phyloP scores from a whole-genome alignment of 2,329 filamentous ascomycete genomes.

The Hymenoscyphus albidus region DNA sequence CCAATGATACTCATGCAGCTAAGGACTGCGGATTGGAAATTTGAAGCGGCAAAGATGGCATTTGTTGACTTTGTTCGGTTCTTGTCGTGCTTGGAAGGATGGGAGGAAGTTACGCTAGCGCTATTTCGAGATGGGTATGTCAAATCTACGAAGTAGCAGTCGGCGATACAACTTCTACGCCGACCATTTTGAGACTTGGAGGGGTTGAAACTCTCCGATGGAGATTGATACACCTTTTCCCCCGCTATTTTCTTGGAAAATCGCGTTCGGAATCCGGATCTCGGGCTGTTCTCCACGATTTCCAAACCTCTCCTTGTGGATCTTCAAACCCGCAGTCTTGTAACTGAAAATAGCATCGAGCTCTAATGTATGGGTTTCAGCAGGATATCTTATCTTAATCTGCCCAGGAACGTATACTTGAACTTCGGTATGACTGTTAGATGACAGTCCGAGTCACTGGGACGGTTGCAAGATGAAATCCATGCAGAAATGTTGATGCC shows the following conservation, averaged over 20 bases:
- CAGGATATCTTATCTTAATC: no score
- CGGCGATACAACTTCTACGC: slow-evolving; percentile 14
- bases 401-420: no score
- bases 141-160: background rate
- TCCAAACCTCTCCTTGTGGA: slow-evolving; percentile 10
- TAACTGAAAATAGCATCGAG: no score
- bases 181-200: slow-evolving; percentile 9
- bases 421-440: slow-evolving; percentile 4
- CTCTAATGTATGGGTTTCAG: no score
- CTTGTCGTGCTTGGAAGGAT: slow-evolving; percentile 12
- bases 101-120: slow-evolving; percentile 16
- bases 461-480: slow-evolving; percentile 12
- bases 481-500: background rate
- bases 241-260: slow-evolving; percentile 12
- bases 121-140: slow-evolving; percentile 11
- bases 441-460: slow-evolving; percentile 13
- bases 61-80: slow-evolving; percentile 11
- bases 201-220: slow-evolving; percentile 12
- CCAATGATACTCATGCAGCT: slow-evolving; percentile 4
- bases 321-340: no score
- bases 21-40: slow-evolving; percentile 4
- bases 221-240: slow-evolving; percentile 13
- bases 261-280: slow-evolving; percentile 4
- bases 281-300: slow-evolving; percentile 15
- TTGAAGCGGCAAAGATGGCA: slow-evolving; percentile 2